Base-by-base conservation (phyloP, 1,284 basidiomycete species). In the Ceratobasidium theobromae region DNA sequence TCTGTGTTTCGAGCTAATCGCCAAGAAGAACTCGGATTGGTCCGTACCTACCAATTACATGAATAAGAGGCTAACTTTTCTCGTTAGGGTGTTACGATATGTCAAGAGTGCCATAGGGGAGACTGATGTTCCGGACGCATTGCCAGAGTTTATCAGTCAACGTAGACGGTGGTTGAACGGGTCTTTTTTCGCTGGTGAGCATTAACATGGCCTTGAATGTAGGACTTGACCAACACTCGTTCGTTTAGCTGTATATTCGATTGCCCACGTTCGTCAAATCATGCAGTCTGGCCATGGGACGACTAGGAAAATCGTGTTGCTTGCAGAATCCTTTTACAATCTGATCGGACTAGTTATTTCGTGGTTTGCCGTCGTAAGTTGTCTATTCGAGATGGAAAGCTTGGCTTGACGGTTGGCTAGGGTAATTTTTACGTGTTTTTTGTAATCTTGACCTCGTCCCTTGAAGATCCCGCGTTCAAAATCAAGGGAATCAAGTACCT, bases 381-480 rank as follows among this genome's bases (percentile, higher is more conserved):
- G 23, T 40, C 40, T 21, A 23, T 38, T 18, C 12, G 8, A 53
- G 53, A 8, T 14, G 35, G n/a, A 18, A 12, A 40, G 66, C 21
- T 53, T 18, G 23, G 33, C n/a, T 25, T 54, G 14, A 55, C 33
- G 40, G 18, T 65, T 41, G 28, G 21, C 40, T 66, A 90, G 86
- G 95, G 91, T 21, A 98, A 97, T 75, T 97, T 93, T 75, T 98
- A 93, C 79, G 81, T 98, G 60, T 98, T 98, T 78, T 98, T 98
- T 77, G 93, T 95, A 73, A 88, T 98, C 65, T 79, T 99, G 38
- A 96, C 94, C 2, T 89, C 88, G 4, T 92, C 93, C 0, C 75
- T 99, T 66, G 93, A 98, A 73, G 87, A 87, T 62, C 79, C 82
- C 8, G 82, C 83, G 0, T 94, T 96, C 72, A 77, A 81, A 8